Base-by-base conservation (phyloP, 352 stramenopile genomes). In the Aphanomyces astaci region DNA sequence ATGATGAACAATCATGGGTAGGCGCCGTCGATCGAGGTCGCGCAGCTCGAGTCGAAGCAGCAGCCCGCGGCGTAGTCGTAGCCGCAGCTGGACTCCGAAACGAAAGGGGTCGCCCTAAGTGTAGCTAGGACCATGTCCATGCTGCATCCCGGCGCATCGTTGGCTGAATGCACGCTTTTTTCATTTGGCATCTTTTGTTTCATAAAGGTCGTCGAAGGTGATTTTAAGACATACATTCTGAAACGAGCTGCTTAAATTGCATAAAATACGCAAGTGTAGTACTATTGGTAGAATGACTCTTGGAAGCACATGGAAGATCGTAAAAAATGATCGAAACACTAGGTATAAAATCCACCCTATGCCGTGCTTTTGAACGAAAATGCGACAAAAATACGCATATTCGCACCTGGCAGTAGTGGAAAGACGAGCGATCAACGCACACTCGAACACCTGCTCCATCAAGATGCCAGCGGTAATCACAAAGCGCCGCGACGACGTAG, bases 31-130 rank as follows among this genome's bases (percentile, higher is more conserved):
- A n/a, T 51, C 33, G 33, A 30, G 66, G 19, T 36, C 60, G 45
- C 43, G 62, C 25, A 78, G 75, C 40, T 69, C 60, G 0, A 74
- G 73, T 51, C 71, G 71, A 13, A 78, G 73, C 66, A 30, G 25
- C 75, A 68, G 62, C 75, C 33, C 57, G 25, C 73, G 72, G 7
- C 64, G 45, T 27, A 75, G 68, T 48, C 55, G 65, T 19, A 78
- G 73, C 51, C 63, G 49, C 4, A 78, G 74, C 36, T 64, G 70
- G n/a, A 68, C 65, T n/a, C 62, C 65, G 36, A 64, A 59, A 19
- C 51, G 51, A 19, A 59, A 59, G 13, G 13, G 22, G 4, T 53
- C 13, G 4, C 13, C 45, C 24, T 53, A 19, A 43, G 36, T 15
- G 36, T 43, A 43, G 36, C 36, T 17, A 46, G 39, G 17, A 46